Evolutionary conservation across 163 green algal genomes (phyloP).

Genomic region (Trebouxia gelatinosa): DNA sequence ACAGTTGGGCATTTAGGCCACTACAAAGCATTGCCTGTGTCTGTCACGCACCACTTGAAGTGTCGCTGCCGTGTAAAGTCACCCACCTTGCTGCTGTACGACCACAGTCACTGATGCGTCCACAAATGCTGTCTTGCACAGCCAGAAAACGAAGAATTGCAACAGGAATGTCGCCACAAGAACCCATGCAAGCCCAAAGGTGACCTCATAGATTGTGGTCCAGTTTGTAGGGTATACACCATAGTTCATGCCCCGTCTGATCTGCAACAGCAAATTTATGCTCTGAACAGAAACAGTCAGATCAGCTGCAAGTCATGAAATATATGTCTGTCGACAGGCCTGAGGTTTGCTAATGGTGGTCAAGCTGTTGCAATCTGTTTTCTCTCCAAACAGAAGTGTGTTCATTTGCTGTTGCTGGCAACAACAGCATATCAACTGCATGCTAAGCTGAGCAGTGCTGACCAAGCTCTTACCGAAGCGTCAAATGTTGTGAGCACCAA

Average conservation of each 20-base stretch:
- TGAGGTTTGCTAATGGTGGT: background rate
- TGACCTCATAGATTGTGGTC: constrained; percentile 2
- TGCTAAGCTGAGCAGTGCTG: background rate
- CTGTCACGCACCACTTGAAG: background rate
- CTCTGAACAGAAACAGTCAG: background rate
- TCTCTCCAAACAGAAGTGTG: background rate
- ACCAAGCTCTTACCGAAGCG: background rate
- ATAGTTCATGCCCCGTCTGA: background rate
- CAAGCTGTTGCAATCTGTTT: background rate
- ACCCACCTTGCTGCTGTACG: background rate
- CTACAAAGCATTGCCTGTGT: background rate
- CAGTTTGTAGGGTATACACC: background rate
- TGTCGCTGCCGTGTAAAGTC: background rate
- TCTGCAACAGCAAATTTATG: background rate
- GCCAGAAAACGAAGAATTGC: constrained; percentile 23
- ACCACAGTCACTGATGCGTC: background rate
- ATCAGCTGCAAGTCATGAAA: background rate
- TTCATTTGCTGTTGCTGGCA: background rate
- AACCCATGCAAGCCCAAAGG: constrained; percentile 7
- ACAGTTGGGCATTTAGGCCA: no score
- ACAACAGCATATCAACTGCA: background rate
- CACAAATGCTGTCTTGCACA: constrained; percentile 27
- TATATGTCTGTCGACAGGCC: background rate
- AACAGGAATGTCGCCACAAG: constrained; percentile 19
- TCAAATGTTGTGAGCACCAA: constrained; percentile 19